These are phyloP conservation scores for Trichoderma lentiforme DNA, from an alignment of 2,329 filamentous ascomycete species.

Conservation along the genomic window DNA sequence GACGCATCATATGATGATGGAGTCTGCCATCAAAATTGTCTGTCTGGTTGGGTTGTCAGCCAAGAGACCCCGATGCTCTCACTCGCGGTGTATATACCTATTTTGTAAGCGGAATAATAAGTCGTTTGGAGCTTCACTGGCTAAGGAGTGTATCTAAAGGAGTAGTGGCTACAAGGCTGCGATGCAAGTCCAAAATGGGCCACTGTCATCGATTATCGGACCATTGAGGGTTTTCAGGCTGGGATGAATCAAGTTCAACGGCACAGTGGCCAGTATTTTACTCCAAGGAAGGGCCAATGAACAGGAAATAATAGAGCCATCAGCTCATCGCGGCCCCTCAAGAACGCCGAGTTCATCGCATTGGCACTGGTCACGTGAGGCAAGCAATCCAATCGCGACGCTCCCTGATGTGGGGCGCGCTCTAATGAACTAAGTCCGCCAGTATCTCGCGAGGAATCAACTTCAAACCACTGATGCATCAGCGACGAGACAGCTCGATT, in stretches of 20 bases:
- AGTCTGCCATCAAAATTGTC: background rate
- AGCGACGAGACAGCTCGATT: conserved; percentile 12
- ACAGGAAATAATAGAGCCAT: conserved; percentile 24
- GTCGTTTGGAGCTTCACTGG: conserved; percentile 20
- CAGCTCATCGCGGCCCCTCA: conserved; percentile 26
- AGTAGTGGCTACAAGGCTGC: conserved; percentile 5
- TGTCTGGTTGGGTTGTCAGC: conserved; percentile 14
- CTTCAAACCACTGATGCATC: conserved; percentile 12
- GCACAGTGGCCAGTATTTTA: conserved; percentile 22
- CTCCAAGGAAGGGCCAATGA: conserved; percentile 25
- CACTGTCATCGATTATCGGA: conserved; percentile 6
- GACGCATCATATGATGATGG: conserved; percentile 20
- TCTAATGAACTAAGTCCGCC: conserved; percentile 11
- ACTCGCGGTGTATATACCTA: conserved; percentile 12
- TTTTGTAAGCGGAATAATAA: conserved; percentile 7
- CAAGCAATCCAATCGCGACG: conserved; percentile 16
- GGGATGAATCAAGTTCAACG: conserved; percentile 7
- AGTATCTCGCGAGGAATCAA: conserved; percentile 2
- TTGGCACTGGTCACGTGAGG: conserved; percentile 25
- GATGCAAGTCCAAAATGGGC: conserved; percentile 2
- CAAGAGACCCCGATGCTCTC: conserved; percentile 2
- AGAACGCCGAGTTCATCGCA: conserved; percentile 20
- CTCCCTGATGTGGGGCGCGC: conserved; percentile 20
- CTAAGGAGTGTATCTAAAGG: conserved; percentile 16
- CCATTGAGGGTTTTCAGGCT: conserved; percentile 5